Evolutionary conservation across 2,329 filamentous ascomycete species (phyloP).

Genomic region (Chrysosporium queenslandicum): DNA sequence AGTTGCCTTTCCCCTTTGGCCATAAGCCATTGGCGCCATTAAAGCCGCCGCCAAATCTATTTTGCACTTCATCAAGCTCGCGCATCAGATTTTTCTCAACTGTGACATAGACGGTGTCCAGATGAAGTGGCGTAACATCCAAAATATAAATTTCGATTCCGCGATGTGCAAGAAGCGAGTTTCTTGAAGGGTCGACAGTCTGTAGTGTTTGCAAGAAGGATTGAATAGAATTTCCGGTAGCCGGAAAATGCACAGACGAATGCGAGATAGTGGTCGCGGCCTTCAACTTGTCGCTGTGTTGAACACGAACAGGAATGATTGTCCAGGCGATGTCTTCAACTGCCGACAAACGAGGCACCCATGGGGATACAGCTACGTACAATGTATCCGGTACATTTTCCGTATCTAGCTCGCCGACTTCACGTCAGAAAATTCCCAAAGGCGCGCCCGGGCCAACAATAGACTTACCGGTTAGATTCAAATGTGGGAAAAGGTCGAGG

Average conservation of each 20-base stretch:
- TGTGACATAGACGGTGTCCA: conserved; percentile 80
- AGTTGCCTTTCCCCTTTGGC: conserved; percentile 26
- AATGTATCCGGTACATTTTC: conserved; percentile 27
- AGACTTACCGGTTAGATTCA: conserved; percentile 41
- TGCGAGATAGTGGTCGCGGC: conserved; percentile 54
- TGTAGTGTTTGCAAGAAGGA: conserved; percentile 66
- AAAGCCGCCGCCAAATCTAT: conserved; percentile 63
- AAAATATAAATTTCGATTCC: conserved; percentile 76
- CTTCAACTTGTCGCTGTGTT: conserved; percentile 35
- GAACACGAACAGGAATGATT: conserved; percentile 61
- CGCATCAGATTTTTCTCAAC: conserved; percentile 71
- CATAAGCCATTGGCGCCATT: conserved; percentile 34
- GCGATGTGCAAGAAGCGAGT: conserved; percentile 60
- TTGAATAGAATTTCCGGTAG: conserved; percentile 66
- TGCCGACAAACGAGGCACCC: conserved; percentile 33
- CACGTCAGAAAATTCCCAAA: no score
- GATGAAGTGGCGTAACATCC: conserved; percentile 65
- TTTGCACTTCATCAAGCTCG: conserved; percentile 72
- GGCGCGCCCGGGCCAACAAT: no score
- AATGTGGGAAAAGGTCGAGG: conserved; percentile 61
- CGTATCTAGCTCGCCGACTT: conserved; percentile 9
- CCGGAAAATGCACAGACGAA: conserved; percentile 65
- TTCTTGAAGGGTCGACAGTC: conserved; percentile 63
- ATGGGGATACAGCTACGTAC: conserved; percentile 41
- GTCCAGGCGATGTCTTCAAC: conserved; percentile 65